Conservation (phyloP, 108 stramenopile genomes). For the Nannochloropsis oceanica region DNA sequence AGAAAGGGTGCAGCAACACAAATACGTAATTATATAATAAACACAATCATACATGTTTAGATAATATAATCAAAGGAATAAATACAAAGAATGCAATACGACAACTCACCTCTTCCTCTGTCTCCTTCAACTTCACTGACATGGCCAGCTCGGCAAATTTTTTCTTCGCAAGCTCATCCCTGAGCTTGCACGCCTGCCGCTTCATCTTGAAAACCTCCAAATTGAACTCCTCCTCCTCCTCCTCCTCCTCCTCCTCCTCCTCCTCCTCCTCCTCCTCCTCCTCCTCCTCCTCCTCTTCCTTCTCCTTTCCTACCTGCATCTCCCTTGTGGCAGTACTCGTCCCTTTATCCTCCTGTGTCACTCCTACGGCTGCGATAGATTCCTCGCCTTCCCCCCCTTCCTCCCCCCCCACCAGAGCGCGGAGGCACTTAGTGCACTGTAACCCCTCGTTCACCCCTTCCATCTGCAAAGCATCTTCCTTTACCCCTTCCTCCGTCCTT, state of each 20-base stretch:
- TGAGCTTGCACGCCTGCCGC: neutral
- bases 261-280: neutral
- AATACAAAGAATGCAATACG: too few relatives aligned
- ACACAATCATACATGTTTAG: too few relatives aligned
- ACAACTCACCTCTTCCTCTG: neutral
- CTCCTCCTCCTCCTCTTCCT: neutral
- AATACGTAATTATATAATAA: too few relatives aligned
- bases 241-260: neutral
- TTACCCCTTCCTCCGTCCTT: too few relatives aligned
- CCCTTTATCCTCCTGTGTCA: too few relatives aligned
- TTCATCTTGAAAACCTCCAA: neutral
- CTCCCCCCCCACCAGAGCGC: neutral
- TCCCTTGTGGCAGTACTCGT: neutral
- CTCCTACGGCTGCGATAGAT: neutral
- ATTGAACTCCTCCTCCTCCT: neutral
- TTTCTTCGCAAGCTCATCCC: neutral
- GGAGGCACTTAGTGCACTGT: too few relatives aligned
- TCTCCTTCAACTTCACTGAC: neutral
- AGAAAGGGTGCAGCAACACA: too few relatives aligned
- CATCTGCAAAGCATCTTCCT: too few relatives aligned
- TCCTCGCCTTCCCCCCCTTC: neutral
- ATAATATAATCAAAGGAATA: too few relatives aligned
- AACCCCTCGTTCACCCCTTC: too few relatives aligned
- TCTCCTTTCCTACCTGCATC: neutral
- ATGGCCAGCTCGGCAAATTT: neutral